Conservation (phyloP, 1,139 yeast genomes). For the Petasospora fabianii region DNA sequence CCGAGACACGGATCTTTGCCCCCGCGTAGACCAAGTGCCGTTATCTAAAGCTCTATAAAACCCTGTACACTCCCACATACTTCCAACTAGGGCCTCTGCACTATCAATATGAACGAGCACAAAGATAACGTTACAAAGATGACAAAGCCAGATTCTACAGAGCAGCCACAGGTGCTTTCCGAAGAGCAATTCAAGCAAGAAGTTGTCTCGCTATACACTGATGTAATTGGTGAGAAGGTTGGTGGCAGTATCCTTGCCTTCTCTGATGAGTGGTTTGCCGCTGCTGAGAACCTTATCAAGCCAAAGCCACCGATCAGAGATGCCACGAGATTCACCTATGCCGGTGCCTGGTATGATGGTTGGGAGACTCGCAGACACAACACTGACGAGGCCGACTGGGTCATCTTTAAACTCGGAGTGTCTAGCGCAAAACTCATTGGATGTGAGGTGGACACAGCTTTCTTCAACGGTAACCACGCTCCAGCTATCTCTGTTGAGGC, state of each 20-base stretch:
- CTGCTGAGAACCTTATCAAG: constrained; percentile 81
- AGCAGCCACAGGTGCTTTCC: constrained; percentile 11
- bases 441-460: constrained; percentile 88
- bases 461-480: constrained; percentile 92
- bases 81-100: background rate
- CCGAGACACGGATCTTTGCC: constrained; percentile 1
- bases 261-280: constrained; percentile 95
- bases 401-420: constrained; percentile 77
- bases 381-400: constrained; percentile 81
- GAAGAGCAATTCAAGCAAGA: constrained; percentile 23
- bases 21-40: background rate
- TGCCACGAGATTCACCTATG: constrained; percentile 69
- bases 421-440: constrained; percentile 75
- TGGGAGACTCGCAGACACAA: constrained; percentile 98
- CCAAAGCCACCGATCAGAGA: constrained; percentile 79
- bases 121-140: background rate
- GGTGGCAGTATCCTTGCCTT: constrained; percentile 70
- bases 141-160: constrained; percentile 7
- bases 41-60: background rate
- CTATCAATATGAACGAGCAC: background rate
- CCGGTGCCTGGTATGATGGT: constrained; percentile 98
- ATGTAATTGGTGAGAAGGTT: constrained; percentile 79
- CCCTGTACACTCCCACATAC: background rate
- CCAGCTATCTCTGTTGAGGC: constrained; percentile 88
- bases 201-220: constrained; percentile 30